Evolutionary conservation across 176 grass and related monocot species (phyloP), one percentile per base, ranked within the genome.

Genomic region (Cocos nucifera): DNA sequence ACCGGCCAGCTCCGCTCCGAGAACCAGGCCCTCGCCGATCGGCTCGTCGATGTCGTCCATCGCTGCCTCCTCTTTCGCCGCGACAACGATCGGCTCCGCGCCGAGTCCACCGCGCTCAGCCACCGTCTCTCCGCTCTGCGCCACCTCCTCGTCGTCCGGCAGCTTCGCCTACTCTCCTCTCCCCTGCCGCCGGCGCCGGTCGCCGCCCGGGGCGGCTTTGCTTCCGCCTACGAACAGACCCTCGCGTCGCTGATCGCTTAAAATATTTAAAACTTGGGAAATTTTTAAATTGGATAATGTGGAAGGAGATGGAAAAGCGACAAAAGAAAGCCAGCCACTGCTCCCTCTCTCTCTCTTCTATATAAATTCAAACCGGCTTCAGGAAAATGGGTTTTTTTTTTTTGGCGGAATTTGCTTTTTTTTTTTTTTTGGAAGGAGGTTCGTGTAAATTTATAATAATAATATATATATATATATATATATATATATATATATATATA

Each of bases 231-330:
- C 25, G 81, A 94, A 35, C 78, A 85, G 50, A 75, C 81, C 58
- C 54, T 79, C 17, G 74, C 80, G 69, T 82, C 80, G 48, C 52
- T 84, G 4, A 94, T 87, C 50, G 64, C 59, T 29, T 87, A 84
- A 44, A 44, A 44, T 44, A 14, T 44, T 44, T 44, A 44, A 44
- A 44, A 44, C 2, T 44, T 2, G 35, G 10, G 10, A 44, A 44
- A 9, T 44, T 44, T 14, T 14, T 44, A 3, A 44, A 44, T 12
- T 12, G 35, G 10, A 44, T 12, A 12, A 44, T 9, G 10, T 44
- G 35, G 35, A 44, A 44, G 14, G 35, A 2, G 2, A 12, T 12
- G 35, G 35, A 44, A 44, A 12, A 2, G 35, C 8, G 32, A 9
- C 7, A 35, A 4, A 44, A 44, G 28, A 30, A 30, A 0, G 4